Evolutionary conservation across 257 asterid species (phyloP), one percentile per base, ranked within the genome.

Genomic region (Nicotiana benthamiana): DNA sequence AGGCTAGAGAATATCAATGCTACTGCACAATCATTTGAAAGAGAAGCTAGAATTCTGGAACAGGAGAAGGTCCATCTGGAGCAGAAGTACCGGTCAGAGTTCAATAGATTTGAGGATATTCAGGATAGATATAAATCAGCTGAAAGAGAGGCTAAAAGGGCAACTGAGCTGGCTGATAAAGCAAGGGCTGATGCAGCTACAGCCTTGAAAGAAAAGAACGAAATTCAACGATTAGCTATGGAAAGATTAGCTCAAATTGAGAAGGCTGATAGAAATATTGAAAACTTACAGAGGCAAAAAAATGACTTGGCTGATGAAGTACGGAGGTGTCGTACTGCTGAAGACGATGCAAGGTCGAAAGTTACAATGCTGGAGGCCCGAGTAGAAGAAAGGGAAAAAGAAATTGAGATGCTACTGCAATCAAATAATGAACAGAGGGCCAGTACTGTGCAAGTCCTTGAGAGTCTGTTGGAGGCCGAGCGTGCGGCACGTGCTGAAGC

Each of bases 401-500:
- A 96, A 83, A 90, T 96, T 18, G 97, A 90, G 57, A 80, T 96
- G 2, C 88, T 89, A 48, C 83, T 96, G 75, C 85, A 91, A 80
- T 88, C 97, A 1, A 90, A 90, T 87, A 93, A 89, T 76, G 95
- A 89, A 83, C 93, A 91, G 83, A 87, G 97, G 85, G 89, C 89
- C 84, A 86, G 79, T 65, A 91, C 97, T 1, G 95, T 91, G 66
- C 89, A 93, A 62, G 97, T 93, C 63, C 92, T 96, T 7, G 97
- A 94, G 89, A 76, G 82, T 56, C 80, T 96, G 52, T 75, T 96
- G 88, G 97, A 88, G 80, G 87, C 88, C 6, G 99, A 94, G 67
- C 97, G 99, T 28, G 86, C 84, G 27, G 98, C 98, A 12, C 95
- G 91, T 46, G 89, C 95, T 9, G 97, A 94, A 83, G 99, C 99